These are phyloP conservation scores for Claviceps purpurea DNA, from an alignment of 2,329 filamentous ascomycete genomes.

Conservation along the genomic window DNA sequence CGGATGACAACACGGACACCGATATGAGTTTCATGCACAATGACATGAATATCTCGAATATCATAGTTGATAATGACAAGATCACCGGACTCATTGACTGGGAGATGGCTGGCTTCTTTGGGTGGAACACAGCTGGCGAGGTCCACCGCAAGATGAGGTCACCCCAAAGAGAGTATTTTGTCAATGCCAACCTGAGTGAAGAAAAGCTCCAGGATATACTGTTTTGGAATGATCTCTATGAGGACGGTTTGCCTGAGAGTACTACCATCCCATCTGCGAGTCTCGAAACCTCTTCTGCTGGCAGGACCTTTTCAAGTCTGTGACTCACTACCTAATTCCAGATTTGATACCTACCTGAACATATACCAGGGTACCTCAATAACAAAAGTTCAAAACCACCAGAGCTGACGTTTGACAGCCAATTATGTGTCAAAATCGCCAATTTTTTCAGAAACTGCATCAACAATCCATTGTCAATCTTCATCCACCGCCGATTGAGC, in stretches of 20 bases:
- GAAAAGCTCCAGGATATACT: neutral
- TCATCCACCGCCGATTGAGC: slow-evolving; percentile 7
- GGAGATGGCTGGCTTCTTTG: slow-evolving; percentile 27
- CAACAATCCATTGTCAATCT: neutral
- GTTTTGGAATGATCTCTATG: neutral
- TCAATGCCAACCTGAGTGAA: neutral
- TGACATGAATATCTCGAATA: slow-evolving; percentile 23
- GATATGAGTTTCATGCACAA: slow-evolving; percentile 26
- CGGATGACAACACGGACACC: slow-evolving; percentile 7
- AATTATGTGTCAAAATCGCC: slow-evolving; percentile 2
- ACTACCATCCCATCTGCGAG: too few species aligned
- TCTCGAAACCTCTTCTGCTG: too few species aligned
- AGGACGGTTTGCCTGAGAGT: neutral
- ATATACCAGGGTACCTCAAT: too few species aligned
- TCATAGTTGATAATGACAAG: slow-evolving; percentile 23
- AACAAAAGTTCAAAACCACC: neutral
- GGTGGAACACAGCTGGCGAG: slow-evolving; percentile 16
- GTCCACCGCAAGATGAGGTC: slow-evolving; percentile 14
- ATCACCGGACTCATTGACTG: slow-evolving; percentile 27
- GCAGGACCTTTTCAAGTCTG: too few species aligned
- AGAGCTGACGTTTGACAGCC: slow-evolving; percentile 1
- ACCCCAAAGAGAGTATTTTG: slow-evolving; percentile 12
- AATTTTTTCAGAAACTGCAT: neutral
- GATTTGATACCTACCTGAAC: too few species aligned
- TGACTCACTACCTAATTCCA: too few species aligned